A percentile compares a stretch with the other conserved stretches of the same genome.
Evolutionary conservation across 1,284 basidiomycete species (phyloP).

Genomic region (Ustilago lituana): DNA sequence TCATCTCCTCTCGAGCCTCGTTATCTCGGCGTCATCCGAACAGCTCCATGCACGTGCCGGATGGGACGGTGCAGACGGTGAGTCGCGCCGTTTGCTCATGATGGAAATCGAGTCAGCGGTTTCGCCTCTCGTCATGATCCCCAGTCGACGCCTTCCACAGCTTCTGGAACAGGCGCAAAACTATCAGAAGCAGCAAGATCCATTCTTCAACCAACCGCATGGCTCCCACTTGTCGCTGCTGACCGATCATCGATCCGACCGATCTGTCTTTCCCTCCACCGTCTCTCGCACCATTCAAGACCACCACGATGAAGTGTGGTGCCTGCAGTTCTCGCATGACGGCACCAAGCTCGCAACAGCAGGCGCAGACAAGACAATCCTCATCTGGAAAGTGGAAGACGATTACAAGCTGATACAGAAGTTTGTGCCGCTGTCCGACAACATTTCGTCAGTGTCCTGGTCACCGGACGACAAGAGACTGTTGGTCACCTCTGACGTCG

Average conservation of each 20-base stretch:
- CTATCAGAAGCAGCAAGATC: slow-evolving; percentile 72
- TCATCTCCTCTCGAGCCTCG: slow-evolving; percentile 59
- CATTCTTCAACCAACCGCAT: slow-evolving; percentile 58
- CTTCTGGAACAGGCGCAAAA: slow-evolving; percentile 86
- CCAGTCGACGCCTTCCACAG: slow-evolving; percentile 83
- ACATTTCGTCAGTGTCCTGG: slow-evolving; percentile 71
- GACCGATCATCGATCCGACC: slow-evolving; percentile 82
- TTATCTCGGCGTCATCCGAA: slow-evolving; percentile 70
- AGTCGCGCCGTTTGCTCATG: slow-evolving; percentile 80
- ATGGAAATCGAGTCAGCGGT: slow-evolving; percentile 86
- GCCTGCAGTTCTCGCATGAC: slow-evolving; percentile 90
- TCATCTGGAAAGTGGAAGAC: slow-evolving; percentile 76
- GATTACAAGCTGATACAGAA: slow-evolving; percentile 43
- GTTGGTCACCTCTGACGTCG: slow-evolving; percentile 50
- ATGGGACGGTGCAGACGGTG: slow-evolving; percentile 88
- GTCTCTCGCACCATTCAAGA: slow-evolving; percentile 75
- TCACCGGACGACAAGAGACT: slow-evolving; percentile 56
- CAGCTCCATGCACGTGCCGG: slow-evolving; percentile 82
- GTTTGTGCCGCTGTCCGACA: slow-evolving; percentile 48
- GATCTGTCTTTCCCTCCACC: slow-evolving; percentile 82
- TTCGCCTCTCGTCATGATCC: slow-evolving; percentile 89
- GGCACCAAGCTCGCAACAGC: slow-evolving; percentile 85
- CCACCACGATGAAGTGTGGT: slow-evolving; percentile 94
- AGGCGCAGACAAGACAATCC: slow-evolving; percentile 84
- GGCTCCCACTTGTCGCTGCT: slow-evolving; percentile 79